Percentiles rank a stretch among this genome's conserved stretches.
These are phyloP conservation scores for Colletotrichum euphorbiae DNA, from an alignment of 2,329 filamentous ascomycete genomes.

Conservation along the genomic window DNA sequence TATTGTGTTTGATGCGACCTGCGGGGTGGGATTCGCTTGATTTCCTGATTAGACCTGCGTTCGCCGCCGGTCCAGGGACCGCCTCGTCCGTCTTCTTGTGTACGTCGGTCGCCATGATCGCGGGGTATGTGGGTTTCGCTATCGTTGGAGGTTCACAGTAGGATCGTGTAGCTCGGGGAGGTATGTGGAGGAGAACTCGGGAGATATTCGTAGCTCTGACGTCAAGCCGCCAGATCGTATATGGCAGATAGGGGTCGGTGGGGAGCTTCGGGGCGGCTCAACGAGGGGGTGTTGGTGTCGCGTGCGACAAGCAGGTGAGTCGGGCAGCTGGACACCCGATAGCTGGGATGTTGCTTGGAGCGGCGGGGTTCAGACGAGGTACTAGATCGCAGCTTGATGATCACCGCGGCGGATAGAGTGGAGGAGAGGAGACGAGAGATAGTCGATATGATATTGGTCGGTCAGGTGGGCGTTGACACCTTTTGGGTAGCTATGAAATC, in stretches of 20 bases:
- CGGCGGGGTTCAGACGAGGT: conserved; percentile 25
- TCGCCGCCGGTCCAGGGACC: conserved; percentile 41
- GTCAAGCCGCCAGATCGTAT: background rate
- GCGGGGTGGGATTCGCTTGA: conserved; percentile 59
- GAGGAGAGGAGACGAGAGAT: too few relatives aligned
- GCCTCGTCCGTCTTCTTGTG: conserved; percentile 46
- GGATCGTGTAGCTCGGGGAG: background rate
- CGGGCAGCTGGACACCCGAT: conserved; percentile 20
- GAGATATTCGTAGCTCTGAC: background rate
- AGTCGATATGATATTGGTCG: background rate
- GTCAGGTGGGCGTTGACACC: background rate
- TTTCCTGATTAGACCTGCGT: conserved; percentile 33
- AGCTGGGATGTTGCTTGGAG: conserved; percentile 33
- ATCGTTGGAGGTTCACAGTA: background rate
- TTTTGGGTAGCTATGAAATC: conserved; percentile 9
- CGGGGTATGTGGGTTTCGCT: conserved; percentile 16
- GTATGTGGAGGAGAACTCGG: background rate
- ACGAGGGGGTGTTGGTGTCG: conserved; percentile 19
- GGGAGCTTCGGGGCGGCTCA: conserved; percentile 9
- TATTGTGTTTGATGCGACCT: conserved; percentile 65
- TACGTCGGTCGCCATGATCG: conserved; percentile 51
- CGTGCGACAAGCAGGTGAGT: conserved; percentile 37
- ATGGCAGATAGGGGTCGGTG: background rate
- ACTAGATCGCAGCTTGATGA: background rate
- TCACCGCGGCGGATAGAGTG: background rate